Percentiles rank a stretch among this genome's conserved stretches.
Conservation (phyloP, 225 moss, liverwort and hornwort genomes). For the Lunularia cruciata region DNA sequence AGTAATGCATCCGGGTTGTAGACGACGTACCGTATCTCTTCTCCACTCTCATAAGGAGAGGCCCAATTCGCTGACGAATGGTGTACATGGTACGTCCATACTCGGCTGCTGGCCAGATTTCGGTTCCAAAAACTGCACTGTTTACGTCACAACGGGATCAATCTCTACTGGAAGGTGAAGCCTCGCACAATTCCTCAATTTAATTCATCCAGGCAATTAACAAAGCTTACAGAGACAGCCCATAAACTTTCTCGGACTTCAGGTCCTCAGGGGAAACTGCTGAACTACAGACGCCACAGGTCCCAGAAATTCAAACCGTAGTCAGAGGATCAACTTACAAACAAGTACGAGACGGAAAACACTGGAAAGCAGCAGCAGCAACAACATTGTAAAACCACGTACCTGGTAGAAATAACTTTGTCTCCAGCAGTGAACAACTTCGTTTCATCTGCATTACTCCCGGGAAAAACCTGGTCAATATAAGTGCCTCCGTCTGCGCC, state of each 20-base stretch:
- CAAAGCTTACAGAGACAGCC: too few species aligned
- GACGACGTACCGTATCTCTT: constrained; percentile 67
- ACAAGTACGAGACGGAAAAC: too few species aligned
- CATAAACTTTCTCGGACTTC: too few species aligned
- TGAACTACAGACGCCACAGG: too few species aligned
- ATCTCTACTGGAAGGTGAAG: background rate
- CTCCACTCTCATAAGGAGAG: constrained; percentile 74
- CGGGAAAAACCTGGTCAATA: constrained; percentile 77
- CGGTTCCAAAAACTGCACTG: constrained; percentile 92
- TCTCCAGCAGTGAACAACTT: constrained; percentile 70
- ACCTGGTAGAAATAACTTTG: constrained; percentile 81
- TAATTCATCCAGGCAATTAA: too few species aligned
- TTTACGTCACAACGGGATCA: constrained; percentile 8
- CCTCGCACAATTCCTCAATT: too few species aligned
- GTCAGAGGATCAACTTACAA: too few species aligned
- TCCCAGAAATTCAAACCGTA: too few species aligned
- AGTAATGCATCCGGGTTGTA: background rate
- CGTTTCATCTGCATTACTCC: constrained; percentile 60
- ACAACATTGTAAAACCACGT: background rate
- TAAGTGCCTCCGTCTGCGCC: constrained; percentile 85
- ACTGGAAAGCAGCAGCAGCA: too few species aligned
- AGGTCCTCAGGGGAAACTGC: too few species aligned
- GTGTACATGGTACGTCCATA: constrained; percentile 99
- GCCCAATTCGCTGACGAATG: constrained; percentile 87
- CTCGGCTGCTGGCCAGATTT: constrained; percentile 95